Evolutionary conservation across 1,284 basidiomycete species (phyloP).

Genomic region (Ustilago curta): DNA sequence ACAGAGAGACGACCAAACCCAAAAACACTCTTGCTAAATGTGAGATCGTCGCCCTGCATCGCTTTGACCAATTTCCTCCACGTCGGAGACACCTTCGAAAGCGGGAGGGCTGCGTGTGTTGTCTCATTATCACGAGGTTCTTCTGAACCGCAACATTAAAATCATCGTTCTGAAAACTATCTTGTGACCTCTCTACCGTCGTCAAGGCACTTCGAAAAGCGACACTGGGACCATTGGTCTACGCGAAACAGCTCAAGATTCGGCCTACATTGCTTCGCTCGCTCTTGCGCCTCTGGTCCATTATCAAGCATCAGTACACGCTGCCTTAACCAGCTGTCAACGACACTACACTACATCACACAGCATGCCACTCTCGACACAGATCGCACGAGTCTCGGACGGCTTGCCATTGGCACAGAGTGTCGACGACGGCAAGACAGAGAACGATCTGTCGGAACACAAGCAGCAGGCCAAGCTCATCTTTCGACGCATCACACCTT

Average conservation of each 20-base stretch:
- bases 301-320: not conserved
- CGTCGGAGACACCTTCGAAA: not conserved
- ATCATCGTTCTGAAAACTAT: no score
- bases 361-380: constrained; percentile 67
- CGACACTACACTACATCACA: not conserved
- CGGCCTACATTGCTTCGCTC: not conserved
- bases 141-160: not conserved
- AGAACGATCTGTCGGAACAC: constrained; percentile 91
- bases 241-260: not conserved
- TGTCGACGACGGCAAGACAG: constrained; percentile 76
- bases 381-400: constrained; percentile 64
- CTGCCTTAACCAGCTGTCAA: not conserved
- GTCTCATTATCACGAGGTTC: not conserved
- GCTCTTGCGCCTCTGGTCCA: not conserved
- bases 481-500: constrained; percentile 86
- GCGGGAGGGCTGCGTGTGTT: not conserved
- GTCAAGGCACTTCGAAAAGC: not conserved
- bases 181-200: not conserved
- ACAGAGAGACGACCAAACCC: not conserved
- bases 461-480: constrained; percentile 98
- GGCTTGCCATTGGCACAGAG: constrained; percentile 66
- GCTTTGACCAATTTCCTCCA: not conserved
- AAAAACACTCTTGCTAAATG: not conserved
- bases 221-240: not conserved
- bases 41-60: constrained; percentile 1